Evolutionary conservation across 208 protist species (phyloP).

Genomic region (Angomonas deanei): DNA sequence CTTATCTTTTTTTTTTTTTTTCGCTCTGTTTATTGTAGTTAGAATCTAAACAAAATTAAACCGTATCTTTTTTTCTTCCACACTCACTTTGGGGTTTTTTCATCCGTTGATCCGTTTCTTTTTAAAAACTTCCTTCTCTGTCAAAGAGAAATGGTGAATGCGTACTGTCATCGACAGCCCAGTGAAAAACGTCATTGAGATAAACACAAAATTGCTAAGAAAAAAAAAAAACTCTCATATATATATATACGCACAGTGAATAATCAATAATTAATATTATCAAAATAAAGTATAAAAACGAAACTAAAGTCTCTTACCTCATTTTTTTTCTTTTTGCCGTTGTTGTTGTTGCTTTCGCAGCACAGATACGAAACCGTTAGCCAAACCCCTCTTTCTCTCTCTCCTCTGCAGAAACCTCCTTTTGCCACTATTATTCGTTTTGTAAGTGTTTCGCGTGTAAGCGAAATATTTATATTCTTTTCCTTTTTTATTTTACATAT

Average conservation of each 20-base stretch:
- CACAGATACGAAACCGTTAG: no score
- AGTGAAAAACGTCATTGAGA: not conserved
- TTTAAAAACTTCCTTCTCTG: not conserved
- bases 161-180: not conserved
- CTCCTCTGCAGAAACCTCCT: no score
- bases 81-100: no score
- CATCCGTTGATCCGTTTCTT: not conserved
- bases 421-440: no score
- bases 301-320: conserved; percentile 13
- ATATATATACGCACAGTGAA: not conserved
- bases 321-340: conserved; percentile 19
- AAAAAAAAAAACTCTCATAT: not conserved
- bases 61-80: no score
- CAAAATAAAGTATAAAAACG: conserved; percentile 1
- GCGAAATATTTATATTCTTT: conserved; percentile 18
- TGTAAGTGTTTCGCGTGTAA: no score
- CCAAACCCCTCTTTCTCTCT: no score
- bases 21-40: no score
- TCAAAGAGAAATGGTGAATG: not conserved
- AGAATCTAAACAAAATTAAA: no score
- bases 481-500: conserved; percentile 10
- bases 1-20: no score
- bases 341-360: conserved; percentile 2
- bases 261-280: not conserved
- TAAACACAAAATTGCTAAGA: not conserved